These are phyloP conservation scores for Dalechampia spathulata DNA, from an alignment of 441 rosid species.

Conservation along the genomic window DNA sequence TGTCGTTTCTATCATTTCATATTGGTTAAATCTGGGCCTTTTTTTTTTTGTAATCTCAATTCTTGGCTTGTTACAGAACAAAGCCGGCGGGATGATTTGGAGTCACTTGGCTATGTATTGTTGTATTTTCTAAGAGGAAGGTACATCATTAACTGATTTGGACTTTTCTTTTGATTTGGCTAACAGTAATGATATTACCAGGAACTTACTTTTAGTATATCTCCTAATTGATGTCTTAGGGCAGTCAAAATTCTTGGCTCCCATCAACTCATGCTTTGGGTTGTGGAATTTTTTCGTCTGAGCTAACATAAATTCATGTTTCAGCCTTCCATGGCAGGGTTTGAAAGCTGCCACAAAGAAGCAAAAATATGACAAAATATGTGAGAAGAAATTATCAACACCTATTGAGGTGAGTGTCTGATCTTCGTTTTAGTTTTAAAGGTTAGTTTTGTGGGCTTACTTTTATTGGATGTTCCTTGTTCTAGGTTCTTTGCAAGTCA, in stretches of 20 bases:
- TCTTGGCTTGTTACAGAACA: slow-evolving; percentile 44
- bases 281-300: no score
- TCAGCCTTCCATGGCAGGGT: slow-evolving; percentile 97
- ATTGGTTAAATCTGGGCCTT: no score
- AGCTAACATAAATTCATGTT: slow-evolving; percentile 3
- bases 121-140: slow-evolving; percentile 54
- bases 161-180: no score
- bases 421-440: neutral
- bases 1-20: no score
- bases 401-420: slow-evolving; percentile 62
- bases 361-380: slow-evolving; percentile 83
- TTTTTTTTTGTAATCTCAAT: no score
- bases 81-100: slow-evolving; percentile 60
- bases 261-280: no score
- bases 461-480: neutral
- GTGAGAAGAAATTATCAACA: slow-evolving; percentile 85
- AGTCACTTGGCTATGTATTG: slow-evolving; percentile 52
- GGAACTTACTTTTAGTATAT: no score
- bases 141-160: no score
- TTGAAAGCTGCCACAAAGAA: slow-evolving; percentile 83
- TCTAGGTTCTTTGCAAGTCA: slow-evolving; percentile 71
- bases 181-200: no score
- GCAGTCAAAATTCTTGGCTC: no score
- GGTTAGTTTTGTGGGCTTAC: neutral
- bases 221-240: no score